These are phyloP conservation scores for Macrophomina phaseolina DNA, from an alignment of 2,329 filamentous ascomycete species.

Conservation along the genomic window DNA sequence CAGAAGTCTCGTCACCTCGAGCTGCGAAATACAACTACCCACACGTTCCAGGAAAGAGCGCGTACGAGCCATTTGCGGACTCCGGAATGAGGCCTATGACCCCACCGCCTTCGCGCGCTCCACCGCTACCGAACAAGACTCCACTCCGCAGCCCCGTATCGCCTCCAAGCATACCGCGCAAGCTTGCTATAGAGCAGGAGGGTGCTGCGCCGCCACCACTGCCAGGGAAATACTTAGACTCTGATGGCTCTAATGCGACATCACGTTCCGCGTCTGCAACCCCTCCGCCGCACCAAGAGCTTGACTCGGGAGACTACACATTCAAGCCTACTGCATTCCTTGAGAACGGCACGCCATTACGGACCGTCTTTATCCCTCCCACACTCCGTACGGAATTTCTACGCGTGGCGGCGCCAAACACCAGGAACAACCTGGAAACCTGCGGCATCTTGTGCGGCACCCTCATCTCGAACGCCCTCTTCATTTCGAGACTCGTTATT, in stretches of 20 bases:
- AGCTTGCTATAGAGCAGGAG: conserved; percentile 7
- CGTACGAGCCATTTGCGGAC: conserved; percentile 41
- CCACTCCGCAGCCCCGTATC: conserved; percentile 6
- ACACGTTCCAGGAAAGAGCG: conserved; percentile 48
- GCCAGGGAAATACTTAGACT: conserved; percentile 34
- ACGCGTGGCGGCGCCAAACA: conserved; percentile 75
- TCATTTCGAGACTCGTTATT: conserved; percentile 86
- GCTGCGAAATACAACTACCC: conserved; percentile 50
- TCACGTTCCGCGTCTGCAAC: conserved; percentile 40
- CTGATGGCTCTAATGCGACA: conserved; percentile 21
- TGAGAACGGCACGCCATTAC: conserved; percentile 84
- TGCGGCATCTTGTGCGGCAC: conserved; percentile 94
- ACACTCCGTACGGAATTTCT: conserved; percentile 78
- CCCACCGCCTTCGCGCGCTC: conserved; percentile 35
- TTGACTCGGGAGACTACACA: conserved; percentile 67
- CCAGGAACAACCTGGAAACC: conserved; percentile 82
- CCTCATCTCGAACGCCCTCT: conserved; percentile 89
- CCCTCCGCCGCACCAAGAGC: conserved; percentile 37
- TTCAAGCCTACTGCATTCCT: conserved; percentile 87
- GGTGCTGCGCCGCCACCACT: conserved; percentile 32
- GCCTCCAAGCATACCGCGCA: conserved; percentile 22
- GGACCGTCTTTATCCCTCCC: conserved; percentile 84
- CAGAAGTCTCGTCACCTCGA: not conserved
- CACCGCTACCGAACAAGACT: conserved; percentile 45
- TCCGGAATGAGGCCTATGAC: conserved; percentile 29